Base-by-base conservation (phyloP, 129 eudicot species). In the Smallanthus sonchifolius region DNA sequence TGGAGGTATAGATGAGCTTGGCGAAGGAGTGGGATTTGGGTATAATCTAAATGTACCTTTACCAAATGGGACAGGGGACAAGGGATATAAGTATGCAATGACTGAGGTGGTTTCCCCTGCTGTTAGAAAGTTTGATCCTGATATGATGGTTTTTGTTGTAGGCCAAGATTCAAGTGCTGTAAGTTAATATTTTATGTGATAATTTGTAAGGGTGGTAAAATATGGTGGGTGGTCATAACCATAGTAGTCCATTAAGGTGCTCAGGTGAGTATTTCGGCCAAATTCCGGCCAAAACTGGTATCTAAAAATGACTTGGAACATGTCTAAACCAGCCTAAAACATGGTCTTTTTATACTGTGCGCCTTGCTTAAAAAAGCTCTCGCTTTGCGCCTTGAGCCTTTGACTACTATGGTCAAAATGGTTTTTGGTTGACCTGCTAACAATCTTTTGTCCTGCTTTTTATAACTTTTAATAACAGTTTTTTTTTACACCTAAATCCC, bases 81-180 rank as follows among this genome's bases (percentile, higher is more conserved):
- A 74, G 70, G 97, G 96, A n/a, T 94, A 94, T 68, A 79, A 43
- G 51, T 70, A 77, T 79, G 99, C 97, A 43, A 82, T 94, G 96
- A 66, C 49, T 0, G 78, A 88, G 73, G 56, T 94, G 57, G 96
- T 94, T 67, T 83, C 77, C 48, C 99, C 99, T 40, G 91, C 96
- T 67, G 82, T 94, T 38, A 80, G 77, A 67, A 88, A 82, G 37
- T 94, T 91, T 65, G 76, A 80, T 49, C 99, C 99, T 24, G 93
- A 91, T 43, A 78, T 94, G 86, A 75, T 91, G 66, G 97, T 94
- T 67, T 81, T 94, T n/a, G 96, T 91, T 39, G 75, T 85, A 68
- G 99, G 97, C 47, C 99, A 94, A 83, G 99, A 94, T 67, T 94
- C 99, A 38, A 88, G 99, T 77, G 97, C 99, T 36, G 99, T 91